These are phyloP conservation scores for Lotus japonicus DNA, from an alignment of 306 rosid genomes.

Conservation along the genomic window DNA sequence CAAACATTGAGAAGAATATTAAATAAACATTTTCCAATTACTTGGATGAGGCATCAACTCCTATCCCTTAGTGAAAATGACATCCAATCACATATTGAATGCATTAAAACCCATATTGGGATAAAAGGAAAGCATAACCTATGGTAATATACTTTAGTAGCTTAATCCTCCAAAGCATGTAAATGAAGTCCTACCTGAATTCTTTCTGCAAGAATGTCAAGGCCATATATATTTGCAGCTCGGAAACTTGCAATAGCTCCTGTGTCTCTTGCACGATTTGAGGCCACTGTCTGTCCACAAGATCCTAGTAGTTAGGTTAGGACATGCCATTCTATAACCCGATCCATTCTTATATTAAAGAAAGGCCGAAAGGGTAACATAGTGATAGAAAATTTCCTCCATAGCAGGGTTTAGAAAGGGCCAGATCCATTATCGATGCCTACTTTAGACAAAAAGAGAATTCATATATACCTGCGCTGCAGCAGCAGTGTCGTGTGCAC, in stretches of 20 bases:
- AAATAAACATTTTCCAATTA: too few relatives aligned
- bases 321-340: not conserved
- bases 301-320: constrained; percentile 25
- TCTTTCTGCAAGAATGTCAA: constrained; percentile 57
- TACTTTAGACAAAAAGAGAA: constrained; percentile 7
- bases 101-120: not conserved
- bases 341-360: not conserved
- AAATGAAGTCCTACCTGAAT: constrained; percentile 51
- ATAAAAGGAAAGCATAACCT: constrained; percentile 2
- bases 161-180: constrained; percentile 3
- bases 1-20: too few relatives aligned
- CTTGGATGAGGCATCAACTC: too few relatives aligned
- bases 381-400: too few relatives aligned
- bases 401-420: too few relatives aligned
- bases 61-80: not conserved
- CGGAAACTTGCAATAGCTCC: constrained; percentile 87
- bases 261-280: constrained; percentile 40
- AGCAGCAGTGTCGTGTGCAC: constrained; percentile 65
- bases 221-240: constrained; percentile 81
- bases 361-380: too few relatives aligned
- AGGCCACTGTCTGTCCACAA: constrained; percentile 58
- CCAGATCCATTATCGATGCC: too few relatives aligned
- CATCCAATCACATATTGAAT: too few relatives aligned
- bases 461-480: constrained; percentile 66
- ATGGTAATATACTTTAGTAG: not conserved